These are phyloP conservation scores for Arachnomyces sp. DNA, from an alignment of 2,329 filamentous ascomycete species.

Conservation along the genomic window DNA sequence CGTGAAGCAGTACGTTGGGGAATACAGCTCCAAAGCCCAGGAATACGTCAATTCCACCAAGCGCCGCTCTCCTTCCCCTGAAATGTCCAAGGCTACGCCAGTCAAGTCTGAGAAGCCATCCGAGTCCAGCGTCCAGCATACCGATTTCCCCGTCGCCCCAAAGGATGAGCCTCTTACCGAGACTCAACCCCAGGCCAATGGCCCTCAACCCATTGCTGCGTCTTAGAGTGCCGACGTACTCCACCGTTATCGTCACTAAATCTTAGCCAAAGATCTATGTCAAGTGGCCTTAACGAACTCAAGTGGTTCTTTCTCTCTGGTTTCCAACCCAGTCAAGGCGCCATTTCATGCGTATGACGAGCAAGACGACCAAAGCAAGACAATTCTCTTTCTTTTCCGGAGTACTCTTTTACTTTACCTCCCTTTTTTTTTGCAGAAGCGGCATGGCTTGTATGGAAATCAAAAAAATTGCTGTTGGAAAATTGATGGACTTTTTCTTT, in stretches of 20 bases:
- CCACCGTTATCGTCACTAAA: neutral
- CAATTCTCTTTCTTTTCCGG: too few species aligned
- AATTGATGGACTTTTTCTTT: too few species aligned
- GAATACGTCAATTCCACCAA: constrained; percentile 39
- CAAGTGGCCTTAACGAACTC: too few species aligned
- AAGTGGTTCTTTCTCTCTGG: too few species aligned
- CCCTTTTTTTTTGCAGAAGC: too few species aligned
- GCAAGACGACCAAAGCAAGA: too few species aligned
- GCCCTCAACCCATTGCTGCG: constrained; percentile 3
- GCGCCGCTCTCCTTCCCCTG: constrained; percentile 17
- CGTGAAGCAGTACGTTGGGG: constrained; percentile 51
- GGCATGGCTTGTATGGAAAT: too few species aligned
- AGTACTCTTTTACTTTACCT: too few species aligned
- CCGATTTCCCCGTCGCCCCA: constrained; percentile 15
- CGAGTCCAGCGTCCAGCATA: constrained; percentile 9
- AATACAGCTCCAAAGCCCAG: constrained; percentile 54
- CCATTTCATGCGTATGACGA: too few species aligned
- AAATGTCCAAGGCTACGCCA: constrained; percentile 24
- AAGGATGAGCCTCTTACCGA: constrained; percentile 9
- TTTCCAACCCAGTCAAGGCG: too few species aligned
- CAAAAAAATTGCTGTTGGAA: too few species aligned
- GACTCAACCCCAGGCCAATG: neutral
- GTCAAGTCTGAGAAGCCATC: constrained; percentile 27
- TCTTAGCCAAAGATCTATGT: too few species aligned
- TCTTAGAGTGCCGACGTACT: constrained; percentile 2